Evolutionary conservation across 495 filamentous ascomycete genomes (phyloP), one percentile per base, ranked within the genome.

Genomic region (Aspergillus ellipticus): DNA sequence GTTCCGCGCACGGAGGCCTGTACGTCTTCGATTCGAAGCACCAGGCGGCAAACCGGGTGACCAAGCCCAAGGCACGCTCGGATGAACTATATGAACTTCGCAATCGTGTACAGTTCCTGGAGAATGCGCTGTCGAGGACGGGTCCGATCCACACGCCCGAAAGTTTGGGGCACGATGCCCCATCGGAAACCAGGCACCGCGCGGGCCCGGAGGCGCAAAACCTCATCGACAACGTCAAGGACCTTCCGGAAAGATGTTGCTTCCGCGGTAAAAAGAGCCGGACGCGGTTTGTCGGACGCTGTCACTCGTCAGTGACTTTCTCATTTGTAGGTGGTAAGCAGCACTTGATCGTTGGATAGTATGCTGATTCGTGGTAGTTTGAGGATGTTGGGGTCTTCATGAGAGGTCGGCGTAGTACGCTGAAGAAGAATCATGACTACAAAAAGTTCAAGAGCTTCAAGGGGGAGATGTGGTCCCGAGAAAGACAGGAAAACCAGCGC

Each of bases 261-360:
- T 82, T 82, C 45, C 68, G 78, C 17, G 78, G 79, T 9, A 80
- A 74, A 49, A 70, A 72, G 26, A 71, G 71, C 39, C 76, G 77
- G 51, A 79, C 76, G 0, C 66, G 73, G 24, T 82, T 76, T 59
- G 75, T 74, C 48, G 80, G 80, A 19, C 71, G 78, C 8, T 79
- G 73, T 42, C 73, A 79, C 54, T 66, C 69, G 17, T 71, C 68
- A 0, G 70, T 73, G 15, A 69, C 73, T 5, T 47, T 82, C n/a
- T 68, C 70, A 19, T 76, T 79, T 58, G 79, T 82, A 65, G 62
- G 73, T 66, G 9, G 42, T n/a, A n/a, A 24, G 3, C 28, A 5
- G 4, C 16, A 20, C 4, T 46, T 8, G 15, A 6, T 17, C 49
- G 17, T 16, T 8, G 2, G 28, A 17, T n/a, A 35, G 31, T 37